Conservation (phyloP, 2,329 filamentous ascomycete species). For the Sporothrix mexicana region DNA sequence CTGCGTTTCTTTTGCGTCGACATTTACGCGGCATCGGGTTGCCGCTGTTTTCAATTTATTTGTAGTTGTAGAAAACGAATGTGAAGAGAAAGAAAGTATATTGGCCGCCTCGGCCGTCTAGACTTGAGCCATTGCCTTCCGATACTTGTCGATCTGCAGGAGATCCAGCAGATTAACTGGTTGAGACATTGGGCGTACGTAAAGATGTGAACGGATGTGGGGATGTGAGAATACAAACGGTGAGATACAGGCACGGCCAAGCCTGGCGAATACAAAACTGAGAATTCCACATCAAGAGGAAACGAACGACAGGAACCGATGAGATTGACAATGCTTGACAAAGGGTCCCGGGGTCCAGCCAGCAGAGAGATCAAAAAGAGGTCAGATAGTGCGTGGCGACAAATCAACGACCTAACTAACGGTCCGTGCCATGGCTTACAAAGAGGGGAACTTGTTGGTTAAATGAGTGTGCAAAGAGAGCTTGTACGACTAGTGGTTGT, state of each 20-base stretch:
- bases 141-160: background rate
- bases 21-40: background rate
- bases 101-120: background rate
- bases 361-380: background rate
- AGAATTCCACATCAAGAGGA: background rate
- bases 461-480: background rate
- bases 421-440: conserved; percentile 25
- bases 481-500: background rate
- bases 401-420: background rate
- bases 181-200: background rate
- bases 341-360: conserved; percentile 21
- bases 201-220: background rate
- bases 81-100: background rate
- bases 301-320: background rate
- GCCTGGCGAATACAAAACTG: background rate
- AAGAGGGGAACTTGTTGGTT: background rate
- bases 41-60: conserved; percentile 6
- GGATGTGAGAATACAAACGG: background rate
- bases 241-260: background rate
- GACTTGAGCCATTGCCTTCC: background rate
- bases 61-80: background rate
- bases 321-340: background rate
- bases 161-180: background rate
- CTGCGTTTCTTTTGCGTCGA: background rate
- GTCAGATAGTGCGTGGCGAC: background rate